Conservation (phyloP, 768 basidiomycete genomes). For the Trametes gibbosa region DNA sequence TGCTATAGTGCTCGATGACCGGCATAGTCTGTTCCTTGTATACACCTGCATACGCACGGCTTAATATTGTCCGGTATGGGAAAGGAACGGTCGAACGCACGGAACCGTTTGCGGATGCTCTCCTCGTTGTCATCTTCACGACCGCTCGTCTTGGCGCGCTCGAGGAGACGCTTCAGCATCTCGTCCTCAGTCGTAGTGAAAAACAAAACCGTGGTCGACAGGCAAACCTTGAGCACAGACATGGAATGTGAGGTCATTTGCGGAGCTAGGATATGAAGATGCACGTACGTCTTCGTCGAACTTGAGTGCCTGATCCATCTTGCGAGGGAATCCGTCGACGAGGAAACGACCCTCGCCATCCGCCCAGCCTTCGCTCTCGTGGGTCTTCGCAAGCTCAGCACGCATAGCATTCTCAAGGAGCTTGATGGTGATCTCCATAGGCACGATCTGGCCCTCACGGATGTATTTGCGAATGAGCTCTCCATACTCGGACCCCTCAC, state of each 20-base stretch:
- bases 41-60: slow-evolving; percentile 48
- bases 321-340: slow-evolving; percentile 95
- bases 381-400: slow-evolving; percentile 47
- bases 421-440: slow-evolving; percentile 95
- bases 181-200: slow-evolving; percentile 85
- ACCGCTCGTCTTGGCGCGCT: slow-evolving; percentile 91
- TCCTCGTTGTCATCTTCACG: slow-evolving; percentile 95
- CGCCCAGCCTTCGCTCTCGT: slow-evolving; percentile 56
- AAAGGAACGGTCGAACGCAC: slow-evolving; percentile 44
- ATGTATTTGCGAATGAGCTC: slow-evolving; percentile 85
- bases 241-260: not conserved
- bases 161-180: slow-evolving; percentile 81
- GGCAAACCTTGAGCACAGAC: slow-evolving; percentile 59
- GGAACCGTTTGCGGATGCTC: slow-evolving; percentile 95
- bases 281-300: slow-evolving; percentile 79
- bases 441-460: slow-evolving; percentile 89
- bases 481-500: slow-evolving; percentile 81
- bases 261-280: not conserved
- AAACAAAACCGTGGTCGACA: slow-evolving; percentile 78
- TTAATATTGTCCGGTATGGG: too few relatives aligned
- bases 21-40: slow-evolving; percentile 90
- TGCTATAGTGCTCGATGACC: slow-evolving; percentile 81
- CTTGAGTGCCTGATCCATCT: slow-evolving; percentile 95
- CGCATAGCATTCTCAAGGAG: slow-evolving; percentile 92
- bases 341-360: slow-evolving; percentile 82